Evolutionary conservation across 116 monocot species (phyloP).

Genomic region (Papilionanthe hybrid): DNA sequence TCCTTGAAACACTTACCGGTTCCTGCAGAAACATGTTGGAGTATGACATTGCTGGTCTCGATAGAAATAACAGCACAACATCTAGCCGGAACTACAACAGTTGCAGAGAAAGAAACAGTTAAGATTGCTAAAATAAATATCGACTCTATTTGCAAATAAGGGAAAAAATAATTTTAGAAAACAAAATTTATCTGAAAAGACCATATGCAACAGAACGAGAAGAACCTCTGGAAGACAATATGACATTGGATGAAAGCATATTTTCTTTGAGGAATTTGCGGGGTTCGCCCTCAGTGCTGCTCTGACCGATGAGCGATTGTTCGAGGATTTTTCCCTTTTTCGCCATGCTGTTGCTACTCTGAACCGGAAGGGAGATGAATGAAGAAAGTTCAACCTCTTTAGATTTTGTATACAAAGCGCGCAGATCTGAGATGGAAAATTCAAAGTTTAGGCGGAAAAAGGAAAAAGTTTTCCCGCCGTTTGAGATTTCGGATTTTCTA

Average conservation of each 20-base stretch:
- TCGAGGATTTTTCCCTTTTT: not conserved
- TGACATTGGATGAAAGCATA: constrained; percentile 72
- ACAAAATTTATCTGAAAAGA: constrained; percentile 51
- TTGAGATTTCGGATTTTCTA: too few species aligned
- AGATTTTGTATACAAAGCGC: too few species aligned
- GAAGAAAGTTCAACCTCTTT: not conserved
- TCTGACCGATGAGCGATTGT: too few species aligned
- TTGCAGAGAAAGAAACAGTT: constrained; percentile 3
- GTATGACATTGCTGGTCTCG: constrained; percentile 81
- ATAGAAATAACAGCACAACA: constrained; percentile 79
- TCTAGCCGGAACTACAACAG: constrained; percentile 53
- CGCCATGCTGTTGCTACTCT: not conserved
- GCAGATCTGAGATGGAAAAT: too few species aligned
- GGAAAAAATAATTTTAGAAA: not conserved
- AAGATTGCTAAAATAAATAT: not conserved
- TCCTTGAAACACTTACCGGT: constrained; percentile 28
- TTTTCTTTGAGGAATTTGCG: constrained; percentile 36
- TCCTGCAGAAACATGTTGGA: constrained; percentile 72
- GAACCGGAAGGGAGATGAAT: not conserved
- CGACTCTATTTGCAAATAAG: too few species aligned
- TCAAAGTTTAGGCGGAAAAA: too few species aligned
- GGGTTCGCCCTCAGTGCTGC: not conserved
- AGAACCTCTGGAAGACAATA: constrained; percentile 52
- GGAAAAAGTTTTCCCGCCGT: too few species aligned
- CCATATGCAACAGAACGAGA: constrained; percentile 80